Percentiles rank a stretch among this genome's conserved stretches.
phyloP scores from a whole-genome alignment of 768 basidiomycete species.

The Termitomyces sp. region DNA sequence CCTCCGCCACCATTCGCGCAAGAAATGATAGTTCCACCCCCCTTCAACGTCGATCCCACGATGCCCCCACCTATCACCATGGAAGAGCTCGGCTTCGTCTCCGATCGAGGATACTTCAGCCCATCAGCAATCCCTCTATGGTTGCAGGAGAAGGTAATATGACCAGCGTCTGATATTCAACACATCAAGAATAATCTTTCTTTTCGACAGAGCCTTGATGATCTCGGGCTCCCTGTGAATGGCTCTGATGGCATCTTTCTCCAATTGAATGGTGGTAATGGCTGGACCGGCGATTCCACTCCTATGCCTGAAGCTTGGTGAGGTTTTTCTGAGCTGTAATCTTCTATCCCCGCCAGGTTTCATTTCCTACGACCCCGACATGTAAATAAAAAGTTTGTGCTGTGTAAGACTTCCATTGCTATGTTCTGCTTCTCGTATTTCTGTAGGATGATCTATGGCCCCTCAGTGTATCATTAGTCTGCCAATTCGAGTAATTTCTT shows the following conservation, averaged over 20 bases:
- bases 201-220: conserved; percentile 64
- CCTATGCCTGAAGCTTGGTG: conserved; percentile 84
- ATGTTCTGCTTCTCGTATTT: background rate
- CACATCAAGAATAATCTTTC: background rate
- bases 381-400: background rate
- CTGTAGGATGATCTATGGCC: background rate
- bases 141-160: conserved; percentile 83
- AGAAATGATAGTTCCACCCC: conserved; percentile 56
- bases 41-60: conserved; percentile 42
- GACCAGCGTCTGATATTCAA: background rate
- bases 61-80: conserved; percentile 67
- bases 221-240: conserved; percentile 87
- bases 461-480: background rate
- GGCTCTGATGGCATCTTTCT: conserved; percentile 90
- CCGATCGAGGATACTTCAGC: conserved; percentile 60
- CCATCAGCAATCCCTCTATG: conserved; percentile 83
- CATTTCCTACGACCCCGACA: background rate
- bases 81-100: conserved; percentile 79
- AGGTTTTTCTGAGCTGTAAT: conserved; percentile 15
- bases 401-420: background rate
- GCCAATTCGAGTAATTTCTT: background rate
- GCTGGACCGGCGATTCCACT: conserved; percentile 73
- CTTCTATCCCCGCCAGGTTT: background rate
- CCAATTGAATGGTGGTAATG: conserved; percentile 61
- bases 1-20: conserved; percentile 49